Evolutionary conservation across 2,329 filamentous ascomycete species (phyloP).

Genomic region (Myriosclerotinia duriaeana): DNA sequence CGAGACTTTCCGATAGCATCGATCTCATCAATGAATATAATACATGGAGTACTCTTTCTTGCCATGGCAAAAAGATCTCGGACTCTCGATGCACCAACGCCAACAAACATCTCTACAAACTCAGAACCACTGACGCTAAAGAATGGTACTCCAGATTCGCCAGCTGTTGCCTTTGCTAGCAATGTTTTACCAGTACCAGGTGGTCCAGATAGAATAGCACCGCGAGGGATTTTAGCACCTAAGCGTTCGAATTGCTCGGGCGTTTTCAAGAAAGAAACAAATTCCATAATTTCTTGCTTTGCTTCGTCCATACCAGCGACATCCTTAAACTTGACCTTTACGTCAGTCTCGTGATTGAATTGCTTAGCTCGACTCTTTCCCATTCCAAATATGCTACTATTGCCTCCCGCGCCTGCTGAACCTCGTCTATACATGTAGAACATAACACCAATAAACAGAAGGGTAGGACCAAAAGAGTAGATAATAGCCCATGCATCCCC

Average conservation of each 20-base stretch:
- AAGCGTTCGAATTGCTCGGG: constrained; percentile 90
- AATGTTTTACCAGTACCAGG: constrained; percentile 98
- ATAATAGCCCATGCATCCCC: constrained; percentile 64
- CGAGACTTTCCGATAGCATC: constrained; percentile 94
- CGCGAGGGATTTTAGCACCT: constrained; percentile 95
- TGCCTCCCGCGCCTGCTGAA: constrained; percentile 62
- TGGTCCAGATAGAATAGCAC: constrained; percentile 94
- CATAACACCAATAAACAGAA: constrained; percentile 81
- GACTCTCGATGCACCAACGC: constrained; percentile 93
- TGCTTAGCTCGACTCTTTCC: constrained; percentile 93
- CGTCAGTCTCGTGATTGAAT: constrained; percentile 94
- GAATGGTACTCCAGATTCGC: constrained; percentile 95
- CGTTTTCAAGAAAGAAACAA: constrained; percentile 94
- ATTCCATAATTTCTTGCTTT: constrained; percentile 98
- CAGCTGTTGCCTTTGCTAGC: constrained; percentile 93
- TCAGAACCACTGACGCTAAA: constrained; percentile 98
- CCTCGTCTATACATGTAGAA: constrained; percentile 78
- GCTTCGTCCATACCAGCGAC: constrained; percentile 98
- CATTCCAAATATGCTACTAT: constrained; percentile 88
- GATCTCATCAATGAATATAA: constrained; percentile 99
- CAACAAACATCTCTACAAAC: constrained; percentile 99
- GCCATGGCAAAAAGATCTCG: constrained; percentile 93
- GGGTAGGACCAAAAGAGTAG: constrained; percentile 56
- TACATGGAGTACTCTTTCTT: constrained; percentile 93
- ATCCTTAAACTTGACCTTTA: constrained; percentile 96